These are phyloP conservation scores for Diaporthe ampelina DNA, from an alignment of 2,329 filamentous ascomycete species.

Conservation along the genomic window DNA sequence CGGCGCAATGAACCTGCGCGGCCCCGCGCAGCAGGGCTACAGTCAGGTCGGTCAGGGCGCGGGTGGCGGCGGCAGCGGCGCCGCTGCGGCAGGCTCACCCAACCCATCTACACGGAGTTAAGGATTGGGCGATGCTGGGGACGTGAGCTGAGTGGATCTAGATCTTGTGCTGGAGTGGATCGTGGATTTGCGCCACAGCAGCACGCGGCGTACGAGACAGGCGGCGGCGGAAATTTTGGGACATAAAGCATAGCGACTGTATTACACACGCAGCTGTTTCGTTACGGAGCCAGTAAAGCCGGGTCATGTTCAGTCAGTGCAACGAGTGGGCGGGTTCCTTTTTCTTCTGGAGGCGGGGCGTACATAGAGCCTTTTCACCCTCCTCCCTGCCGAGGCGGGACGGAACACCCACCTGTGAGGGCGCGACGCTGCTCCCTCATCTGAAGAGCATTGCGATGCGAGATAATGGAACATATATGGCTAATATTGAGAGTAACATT, in stretches of 20 bases:
- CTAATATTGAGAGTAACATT: slow-evolving; percentile 1
- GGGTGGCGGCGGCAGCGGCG: neutral
- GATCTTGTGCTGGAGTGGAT: neutral
- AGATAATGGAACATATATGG: neutral
- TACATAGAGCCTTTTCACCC: neutral
- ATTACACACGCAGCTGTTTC: slow-evolving; percentile 19
- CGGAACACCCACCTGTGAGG: no score
- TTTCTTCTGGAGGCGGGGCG: neutral
- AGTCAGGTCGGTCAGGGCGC: slow-evolving; percentile 18
- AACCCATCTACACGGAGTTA: slow-evolving; percentile 22
- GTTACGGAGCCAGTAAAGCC: neutral
- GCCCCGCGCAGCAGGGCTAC: slow-evolving; percentile 45
- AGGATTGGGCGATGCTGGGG: neutral
- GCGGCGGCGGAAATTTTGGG: neutral
- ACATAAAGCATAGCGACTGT: slow-evolving; percentile 23
- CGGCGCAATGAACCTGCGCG: slow-evolving; percentile 81
- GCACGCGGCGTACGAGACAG: neutral
- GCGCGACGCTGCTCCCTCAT: neutral
- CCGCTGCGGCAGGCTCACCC: neutral
- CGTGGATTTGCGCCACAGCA: neutral
- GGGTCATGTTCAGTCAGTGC: slow-evolving; percentile 1
- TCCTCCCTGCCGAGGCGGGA: neutral
- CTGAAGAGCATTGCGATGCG: neutral
- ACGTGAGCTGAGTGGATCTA: neutral
- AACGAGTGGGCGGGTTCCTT: neutral